Base-by-base conservation (phyloP, 192 early-diverging fungal genomes). In the Glomus cerebriforme region DNA sequence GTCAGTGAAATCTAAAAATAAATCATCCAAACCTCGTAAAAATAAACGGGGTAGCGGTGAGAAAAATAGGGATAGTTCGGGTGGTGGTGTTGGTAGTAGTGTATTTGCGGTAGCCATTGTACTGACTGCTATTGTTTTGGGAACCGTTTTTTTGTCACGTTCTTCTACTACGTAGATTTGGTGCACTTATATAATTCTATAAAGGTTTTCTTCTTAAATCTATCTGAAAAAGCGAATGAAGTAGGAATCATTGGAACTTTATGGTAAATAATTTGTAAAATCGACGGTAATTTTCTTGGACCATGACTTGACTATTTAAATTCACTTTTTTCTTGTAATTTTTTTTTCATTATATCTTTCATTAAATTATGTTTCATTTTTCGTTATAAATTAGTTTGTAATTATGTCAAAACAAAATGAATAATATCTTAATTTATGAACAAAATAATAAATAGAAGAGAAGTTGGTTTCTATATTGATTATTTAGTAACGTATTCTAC, bases 71-170 rank as follows among this genome's bases (percentile, higher is more conserved):
- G 32, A 39, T 58, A 58, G 34, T 29, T 43, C 43, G 35, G 54
- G 72, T 17, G 39, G 62, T 27, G 64, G 64, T 49, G 62, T 19
- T 63, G n/a, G 26, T 43, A 58, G 39, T 65, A 47, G n/a, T 77
- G 62, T 49, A 22, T 26, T 77, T 65, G 34, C 58, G 34, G 64
- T 66, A n/a, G 75, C 75, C 9, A 65, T 76, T 63, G 84, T 85
- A 81, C 79, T 85, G 84, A 85, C 84, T 65, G 84, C 82, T 17
- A 80, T 85, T 79, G 84, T 80, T 45, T 79, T 85, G 78, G 84
- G 84, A 35, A 82, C 82, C 76, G 80, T 74, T 75, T 83, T 85
- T 78, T 78, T 81, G 26, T 62, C 75, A 39, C 75, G 75, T 75
- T 59, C 73, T 29, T 34, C 67, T 69, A n/a, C 31, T 69, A 35